Evolutionary conservation across 2,329 filamentous ascomycete species (phyloP).

Genomic region (Dothideomycetidae sp.): DNA sequence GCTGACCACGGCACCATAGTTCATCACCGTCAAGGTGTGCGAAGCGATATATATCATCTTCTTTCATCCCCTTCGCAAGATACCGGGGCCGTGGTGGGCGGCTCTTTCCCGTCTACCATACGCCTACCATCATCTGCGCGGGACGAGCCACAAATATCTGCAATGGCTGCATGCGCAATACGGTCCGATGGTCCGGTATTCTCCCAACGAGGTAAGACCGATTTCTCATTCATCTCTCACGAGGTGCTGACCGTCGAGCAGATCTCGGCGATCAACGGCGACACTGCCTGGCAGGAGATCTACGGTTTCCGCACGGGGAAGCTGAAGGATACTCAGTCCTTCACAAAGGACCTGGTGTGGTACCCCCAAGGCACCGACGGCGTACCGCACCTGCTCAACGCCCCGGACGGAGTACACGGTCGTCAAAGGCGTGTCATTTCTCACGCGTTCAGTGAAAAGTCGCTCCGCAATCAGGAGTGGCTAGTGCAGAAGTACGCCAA

Average conservation of each 20-base stretch:
- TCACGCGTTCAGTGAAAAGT: slow-evolving; percentile 19
- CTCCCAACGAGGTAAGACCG: slow-evolving; percentile 35
- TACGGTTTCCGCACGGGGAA: slow-evolving; percentile 17
- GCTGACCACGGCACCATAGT: too few species aligned
- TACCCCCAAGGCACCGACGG: too few species aligned
- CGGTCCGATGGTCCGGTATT: slow-evolving; percentile 34
- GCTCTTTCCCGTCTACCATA: slow-evolving; percentile 4
- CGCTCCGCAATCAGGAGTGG: slow-evolving; percentile 20
- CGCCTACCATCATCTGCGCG: too few species aligned
- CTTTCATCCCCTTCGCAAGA: slow-evolving; percentile 1
- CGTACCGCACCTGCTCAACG: slow-evolving; percentile 15
- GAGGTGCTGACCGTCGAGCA: too few species aligned
- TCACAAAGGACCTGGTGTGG: too few species aligned
- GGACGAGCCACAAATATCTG: too few species aligned
- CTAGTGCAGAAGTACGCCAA: slow-evolving; percentile 18
- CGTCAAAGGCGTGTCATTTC: slow-evolving; percentile 10
- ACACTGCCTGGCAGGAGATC: slow-evolving; percentile 18
- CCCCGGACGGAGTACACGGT: not conserved
- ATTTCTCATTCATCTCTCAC: slow-evolving; percentile 20
- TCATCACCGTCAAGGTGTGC: too few species aligned
- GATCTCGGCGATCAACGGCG: too few species aligned
- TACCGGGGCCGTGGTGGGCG: slow-evolving; percentile 1
- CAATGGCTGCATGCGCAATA: slow-evolving; percentile 30
- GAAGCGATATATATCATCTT: too few species aligned
- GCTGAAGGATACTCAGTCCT: slow-evolving; percentile 15